Evolutionary conservation across 768 basidiomycete genomes (phyloP).

Genomic region (Naganishia friedmannii): DNA sequence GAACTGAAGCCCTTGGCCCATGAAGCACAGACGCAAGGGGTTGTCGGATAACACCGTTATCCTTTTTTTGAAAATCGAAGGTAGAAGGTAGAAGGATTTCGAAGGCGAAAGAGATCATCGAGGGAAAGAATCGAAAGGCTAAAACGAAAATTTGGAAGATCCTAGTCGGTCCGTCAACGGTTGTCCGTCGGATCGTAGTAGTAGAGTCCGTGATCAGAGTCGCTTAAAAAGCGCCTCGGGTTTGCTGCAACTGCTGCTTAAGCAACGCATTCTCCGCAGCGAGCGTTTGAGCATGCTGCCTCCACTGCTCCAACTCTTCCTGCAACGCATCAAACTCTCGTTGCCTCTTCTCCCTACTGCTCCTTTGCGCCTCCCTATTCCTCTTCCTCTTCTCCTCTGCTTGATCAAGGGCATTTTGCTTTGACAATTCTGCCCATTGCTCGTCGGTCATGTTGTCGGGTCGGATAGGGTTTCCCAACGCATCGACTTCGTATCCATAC

Average conservation of each 20-base stretch:
- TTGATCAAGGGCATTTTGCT: neutral
- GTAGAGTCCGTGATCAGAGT: too few species aligned
- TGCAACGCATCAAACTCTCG: slow-evolving; percentile 10
- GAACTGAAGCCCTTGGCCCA: neutral
- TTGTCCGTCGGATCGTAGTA: too few species aligned
- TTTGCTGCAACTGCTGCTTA: neutral
- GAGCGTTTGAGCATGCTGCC: neutral
- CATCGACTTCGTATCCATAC: slow-evolving; percentile 11
- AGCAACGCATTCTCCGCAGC: neutral
- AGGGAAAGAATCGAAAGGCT: neutral
- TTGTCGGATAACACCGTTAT: slow-evolving; percentile 26
- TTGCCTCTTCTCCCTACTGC: slow-evolving; percentile 19
- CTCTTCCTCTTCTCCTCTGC: slow-evolving; percentile 16
- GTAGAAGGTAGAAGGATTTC: neutral
- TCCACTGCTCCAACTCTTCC: neutral
- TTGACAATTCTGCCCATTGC: slow-evolving; percentile 14
- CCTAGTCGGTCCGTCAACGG: neutral
- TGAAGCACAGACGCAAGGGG: neutral
- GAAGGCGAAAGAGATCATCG: neutral
- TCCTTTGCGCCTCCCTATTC: slow-evolving; percentile 18
- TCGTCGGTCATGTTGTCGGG: slow-evolving; percentile 16
- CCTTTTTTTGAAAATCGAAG: neutral
- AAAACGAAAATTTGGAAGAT: neutral
- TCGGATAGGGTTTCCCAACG: slow-evolving; percentile 10
- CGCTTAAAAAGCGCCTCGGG: neutral